phyloP scores from a whole-genome alignment of 345 rosid species.

The Ceriops zippeliana region DNA sequence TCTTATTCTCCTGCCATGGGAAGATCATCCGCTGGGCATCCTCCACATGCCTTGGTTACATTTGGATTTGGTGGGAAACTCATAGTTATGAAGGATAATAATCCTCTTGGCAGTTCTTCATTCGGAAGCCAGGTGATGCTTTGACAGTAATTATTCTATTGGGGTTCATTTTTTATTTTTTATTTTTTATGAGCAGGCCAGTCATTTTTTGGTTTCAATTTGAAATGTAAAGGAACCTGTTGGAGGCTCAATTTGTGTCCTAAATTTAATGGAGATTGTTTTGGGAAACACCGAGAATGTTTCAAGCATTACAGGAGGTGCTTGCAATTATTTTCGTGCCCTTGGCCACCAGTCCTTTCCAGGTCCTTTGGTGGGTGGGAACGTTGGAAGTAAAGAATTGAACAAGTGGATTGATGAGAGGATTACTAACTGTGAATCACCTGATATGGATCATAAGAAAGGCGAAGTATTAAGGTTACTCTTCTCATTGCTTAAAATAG shows the following conservation, averaged over 20 bases:
- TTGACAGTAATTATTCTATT: slow-evolving; percentile 1
- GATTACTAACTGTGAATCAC: slow-evolving; percentile 57
- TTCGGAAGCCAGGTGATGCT: slow-evolving; percentile 74
- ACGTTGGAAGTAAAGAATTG: slow-evolving; percentile 81
- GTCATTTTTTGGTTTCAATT: slow-evolving; percentile 21
- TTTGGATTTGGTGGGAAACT: slow-evolving; percentile 99
- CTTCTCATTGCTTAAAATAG: slow-evolving; percentile 82
- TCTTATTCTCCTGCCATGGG: slow-evolving; percentile 49
- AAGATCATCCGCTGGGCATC: slow-evolving; percentile 92
- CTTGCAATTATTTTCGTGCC: slow-evolving; percentile 58
- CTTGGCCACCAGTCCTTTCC: slow-evolving; percentile 76
- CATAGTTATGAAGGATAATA: slow-evolving; percentile 61
- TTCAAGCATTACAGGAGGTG: slow-evolving; percentile 37
- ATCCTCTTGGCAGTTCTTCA: slow-evolving; percentile 44
- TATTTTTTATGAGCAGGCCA: slow-evolving; percentile 16
- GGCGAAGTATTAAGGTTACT: slow-evolving; percentile 65
- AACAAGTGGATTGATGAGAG: slow-evolving; percentile 94
- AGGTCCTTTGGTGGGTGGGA: slow-evolving; percentile 95
- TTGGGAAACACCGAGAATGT: slow-evolving; percentile 34
- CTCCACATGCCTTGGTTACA: slow-evolving; percentile 85
- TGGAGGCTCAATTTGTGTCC: slow-evolving; percentile 53
- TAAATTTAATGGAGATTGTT: slow-evolving; percentile 76
- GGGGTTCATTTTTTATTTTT: background rate
- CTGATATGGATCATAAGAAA: slow-evolving; percentile 51
- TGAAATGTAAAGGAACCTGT: slow-evolving; percentile 47